phyloP scores from a whole-genome alignment of 1,284 basidiomycete species.

The Phellopilus nigrolimitatus region DNA sequence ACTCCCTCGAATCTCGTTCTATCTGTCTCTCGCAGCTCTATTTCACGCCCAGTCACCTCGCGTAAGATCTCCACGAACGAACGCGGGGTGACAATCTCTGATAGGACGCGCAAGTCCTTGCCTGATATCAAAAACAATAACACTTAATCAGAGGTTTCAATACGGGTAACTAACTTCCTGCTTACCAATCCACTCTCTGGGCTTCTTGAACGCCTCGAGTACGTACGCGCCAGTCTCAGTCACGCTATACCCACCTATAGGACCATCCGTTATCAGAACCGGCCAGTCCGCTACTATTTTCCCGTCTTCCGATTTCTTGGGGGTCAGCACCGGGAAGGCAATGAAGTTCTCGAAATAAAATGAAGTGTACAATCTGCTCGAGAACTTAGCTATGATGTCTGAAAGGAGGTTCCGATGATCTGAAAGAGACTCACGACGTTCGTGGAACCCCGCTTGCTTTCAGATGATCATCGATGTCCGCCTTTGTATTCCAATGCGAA shows the following conservation, averaged over 20 bases:
- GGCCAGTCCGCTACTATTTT: constrained; percentile 7
- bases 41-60: neutral
- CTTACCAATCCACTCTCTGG: constrained; percentile 16
- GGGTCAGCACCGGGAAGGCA: neutral
- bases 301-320: constrained; percentile 4
- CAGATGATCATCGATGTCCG: constrained; percentile 25
- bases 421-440: constrained; percentile 21
- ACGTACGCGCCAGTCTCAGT: constrained; percentile 13
- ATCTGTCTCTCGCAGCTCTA: neutral
- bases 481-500: constrained; percentile 27
- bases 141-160: too few species aligned
- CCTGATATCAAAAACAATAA: neutral
- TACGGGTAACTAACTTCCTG: neutral
- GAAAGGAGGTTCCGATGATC: neutral
- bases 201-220: constrained; percentile 18
- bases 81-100: constrained; percentile 10
- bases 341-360: constrained; percentile 25
- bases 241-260: constrained; percentile 4
- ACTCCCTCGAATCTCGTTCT: neutral
- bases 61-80: neutral
- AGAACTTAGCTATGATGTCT: neutral
- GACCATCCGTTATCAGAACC: neutral
- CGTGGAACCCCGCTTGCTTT: constrained; percentile 22
- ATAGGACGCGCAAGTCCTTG: constrained; percentile 9
- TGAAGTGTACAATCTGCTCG: constrained; percentile 21